Evolutionary conservation across 75 land plant genomes (phyloP), one percentile per base, ranked within the genome.

Genomic region (Pinus albicaulis): DNA sequence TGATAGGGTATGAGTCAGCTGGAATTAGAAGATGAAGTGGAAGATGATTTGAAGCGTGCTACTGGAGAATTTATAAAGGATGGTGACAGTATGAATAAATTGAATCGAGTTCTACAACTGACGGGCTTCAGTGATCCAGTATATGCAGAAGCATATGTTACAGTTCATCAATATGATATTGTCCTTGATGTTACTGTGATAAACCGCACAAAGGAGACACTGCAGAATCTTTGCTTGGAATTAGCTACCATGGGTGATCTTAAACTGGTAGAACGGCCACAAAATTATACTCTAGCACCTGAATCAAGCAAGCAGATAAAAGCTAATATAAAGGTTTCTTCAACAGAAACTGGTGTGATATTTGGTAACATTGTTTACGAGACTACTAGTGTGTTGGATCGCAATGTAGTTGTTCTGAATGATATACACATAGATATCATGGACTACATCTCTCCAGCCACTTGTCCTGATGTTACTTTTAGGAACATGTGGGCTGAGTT

Each of bases 401-500:
- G 98, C 23, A 93, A 78, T 48, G 98, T 95, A 31, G 89, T 95
- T 72, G 96, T 95, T 59, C 92, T 95, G 25, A 95, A 95, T 86
- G 98, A 95, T 76, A 95, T 95, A 13, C 98, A 95, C 75, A 95
- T 95, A 58, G 98, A 95, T 77, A 95, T 95, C 72, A 95, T 95
- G 98, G 98, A 95, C 64, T 95, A 95, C 77, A 95, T 95, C 16
- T 92, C 95, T 64, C 98, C 98, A 48, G 98, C 95, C 0, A 79
- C 85, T 1, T 95, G 98, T 76, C 76, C 91, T 75, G 98, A 95
- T 84, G 91, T 82, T 53, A 90, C 96, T n/a, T 95, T 95, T 73
- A 93, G 98, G 75, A 93, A 86, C 65, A 95, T 95, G 98, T 95
- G 98, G 98, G 98, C 98, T 13, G 98, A 95, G 76, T 95, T 95